phyloP scores from a whole-genome alignment of 495 filamentous ascomycete species.

The Oidiodendron maius region DNA sequence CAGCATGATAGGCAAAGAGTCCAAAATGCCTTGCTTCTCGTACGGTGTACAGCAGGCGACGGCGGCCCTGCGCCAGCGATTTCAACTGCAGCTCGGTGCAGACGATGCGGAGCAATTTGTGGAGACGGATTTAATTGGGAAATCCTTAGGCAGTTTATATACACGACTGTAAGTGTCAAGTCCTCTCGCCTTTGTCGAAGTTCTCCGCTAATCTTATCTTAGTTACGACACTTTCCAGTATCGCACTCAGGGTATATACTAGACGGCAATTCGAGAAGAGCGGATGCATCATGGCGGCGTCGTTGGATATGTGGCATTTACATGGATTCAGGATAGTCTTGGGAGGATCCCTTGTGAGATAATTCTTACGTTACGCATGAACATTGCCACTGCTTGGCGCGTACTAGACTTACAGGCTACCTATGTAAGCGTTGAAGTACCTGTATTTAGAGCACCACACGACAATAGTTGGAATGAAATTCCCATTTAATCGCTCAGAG shows the following conservation, averaged over 20 bases:
- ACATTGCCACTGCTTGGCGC: background rate
- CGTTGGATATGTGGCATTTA: slow-evolving; percentile 26
- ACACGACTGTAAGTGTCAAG: slow-evolving; percentile 55
- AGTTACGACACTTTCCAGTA: slow-evolving; percentile 80
- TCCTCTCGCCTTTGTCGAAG: background rate
- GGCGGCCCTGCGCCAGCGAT: slow-evolving; percentile 55
- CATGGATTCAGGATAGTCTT: slow-evolving; percentile 6
- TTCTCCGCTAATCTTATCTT: background rate
- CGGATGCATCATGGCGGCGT: slow-evolving; percentile 8
- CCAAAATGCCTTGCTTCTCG: slow-evolving; percentile 71
- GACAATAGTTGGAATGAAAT: too few relatives aligned
- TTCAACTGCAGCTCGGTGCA: slow-evolving; percentile 67
- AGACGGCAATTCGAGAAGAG: slow-evolving; percentile 3
- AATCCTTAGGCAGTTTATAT: slow-evolving; percentile 70
- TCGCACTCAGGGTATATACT: slow-evolving; percentile 74
- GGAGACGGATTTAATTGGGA: slow-evolving; percentile 63
- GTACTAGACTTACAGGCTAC: too few relatives aligned
- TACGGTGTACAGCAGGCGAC: slow-evolving; percentile 56
- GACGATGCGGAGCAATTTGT: slow-evolving; percentile 70
- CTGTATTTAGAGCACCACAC: too few relatives aligned
- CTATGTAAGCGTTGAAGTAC: too few relatives aligned
- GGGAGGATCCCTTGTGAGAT: background rate
- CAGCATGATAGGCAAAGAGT: slow-evolving; percentile 69
- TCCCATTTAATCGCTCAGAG: too few relatives aligned
- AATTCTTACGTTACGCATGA: background rate